A percentile compares a stretch with the other conserved stretches of the same genome.
Conservation (phyloP, 805 yeast species). For the Yueomyces sinensis region DNA sequence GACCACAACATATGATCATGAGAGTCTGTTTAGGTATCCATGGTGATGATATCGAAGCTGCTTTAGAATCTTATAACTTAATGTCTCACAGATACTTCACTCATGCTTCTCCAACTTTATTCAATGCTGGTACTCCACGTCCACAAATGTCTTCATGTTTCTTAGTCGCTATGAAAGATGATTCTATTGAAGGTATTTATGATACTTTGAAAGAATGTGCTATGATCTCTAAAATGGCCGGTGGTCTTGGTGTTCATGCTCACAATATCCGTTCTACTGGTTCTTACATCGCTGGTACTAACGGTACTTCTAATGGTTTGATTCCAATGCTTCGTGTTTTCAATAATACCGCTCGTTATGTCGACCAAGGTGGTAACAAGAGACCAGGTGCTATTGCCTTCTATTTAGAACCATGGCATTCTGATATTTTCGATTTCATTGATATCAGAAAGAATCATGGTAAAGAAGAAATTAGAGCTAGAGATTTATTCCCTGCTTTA, state of each 20-base stretch:
- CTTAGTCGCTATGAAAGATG: constrained; percentile 81
- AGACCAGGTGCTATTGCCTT: constrained; percentile 96
- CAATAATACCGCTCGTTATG: constrained; percentile 92
- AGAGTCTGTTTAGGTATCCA: constrained; percentile 91
- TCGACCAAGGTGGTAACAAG: constrained; percentile 97
- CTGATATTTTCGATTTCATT: constrained; percentile 75
- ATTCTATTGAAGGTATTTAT: constrained; percentile 90
- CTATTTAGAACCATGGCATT: constrained; percentile 95
- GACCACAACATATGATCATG: constrained; percentile 84
- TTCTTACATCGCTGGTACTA: constrained; percentile 79
- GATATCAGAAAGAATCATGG: constrained; percentile 90
- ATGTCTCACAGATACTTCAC: constrained; percentile 84
- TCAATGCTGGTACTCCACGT: constrained; percentile 81
- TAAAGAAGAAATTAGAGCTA: constrained; percentile 83
- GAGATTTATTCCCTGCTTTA: constrained; percentile 84
- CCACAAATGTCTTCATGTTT: constrained; percentile 89
- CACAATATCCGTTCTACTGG: constrained; percentile 82
- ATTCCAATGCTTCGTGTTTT: constrained; percentile 95
- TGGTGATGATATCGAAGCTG: constrained; percentile 48
- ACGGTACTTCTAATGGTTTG: constrained; percentile 84
- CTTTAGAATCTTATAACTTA: constrained; percentile 68
- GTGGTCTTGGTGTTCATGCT: constrained; percentile 87
- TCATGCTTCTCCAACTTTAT: constrained; percentile 91
- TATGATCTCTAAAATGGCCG: constrained; percentile 84
- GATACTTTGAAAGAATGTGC: constrained; percentile 83